Evolutionary conservation across 176 grass and related monocot genomes (phyloP).

Genomic region (Oryza rufipogon): DNA sequence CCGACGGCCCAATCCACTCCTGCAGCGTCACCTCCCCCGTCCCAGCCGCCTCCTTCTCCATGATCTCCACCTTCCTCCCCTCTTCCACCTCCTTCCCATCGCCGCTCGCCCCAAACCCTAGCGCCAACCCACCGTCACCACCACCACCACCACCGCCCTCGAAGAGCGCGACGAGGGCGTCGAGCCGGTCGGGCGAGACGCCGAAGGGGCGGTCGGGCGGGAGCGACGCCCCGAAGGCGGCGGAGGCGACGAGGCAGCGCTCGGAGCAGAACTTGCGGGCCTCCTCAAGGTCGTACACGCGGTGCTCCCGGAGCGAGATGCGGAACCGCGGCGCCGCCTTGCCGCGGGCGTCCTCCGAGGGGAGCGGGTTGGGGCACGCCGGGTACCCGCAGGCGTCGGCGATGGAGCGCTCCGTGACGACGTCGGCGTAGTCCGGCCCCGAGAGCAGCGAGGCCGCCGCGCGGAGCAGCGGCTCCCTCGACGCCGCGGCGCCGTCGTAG

Average conservation of each 20-base stretch:
- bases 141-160: constrained; percentile 33
- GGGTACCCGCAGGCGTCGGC: constrained; percentile 56
- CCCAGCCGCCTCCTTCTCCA: constrained; percentile 52
- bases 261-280: constrained; percentile 79
- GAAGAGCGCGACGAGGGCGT: constrained; percentile 52
- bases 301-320: constrained; percentile 87
- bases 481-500: constrained; percentile 49
- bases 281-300: constrained; percentile 91
- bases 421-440: constrained; percentile 74
- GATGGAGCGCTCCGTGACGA: constrained; percentile 78
- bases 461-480: constrained; percentile 52
- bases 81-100: constrained; percentile 15
- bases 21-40: constrained; percentile 55
- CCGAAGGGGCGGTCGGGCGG: constrained; percentile 38
- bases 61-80: constrained; percentile 55
- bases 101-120: constrained; percentile 29
- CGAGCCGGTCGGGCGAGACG: constrained; percentile 34
- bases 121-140: not conserved
- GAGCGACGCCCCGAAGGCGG: constrained; percentile 53
- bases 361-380: constrained; percentile 47
- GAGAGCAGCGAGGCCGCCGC: constrained; percentile 58
- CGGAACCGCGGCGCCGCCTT: constrained; percentile 48
- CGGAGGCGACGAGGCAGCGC: constrained; percentile 60
- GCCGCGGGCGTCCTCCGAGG: too few relatives aligned
- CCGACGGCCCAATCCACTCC: constrained; percentile 72